Conservation (phyloP, 257 asterid genomes). For the Fraxinus americana region DNA sequence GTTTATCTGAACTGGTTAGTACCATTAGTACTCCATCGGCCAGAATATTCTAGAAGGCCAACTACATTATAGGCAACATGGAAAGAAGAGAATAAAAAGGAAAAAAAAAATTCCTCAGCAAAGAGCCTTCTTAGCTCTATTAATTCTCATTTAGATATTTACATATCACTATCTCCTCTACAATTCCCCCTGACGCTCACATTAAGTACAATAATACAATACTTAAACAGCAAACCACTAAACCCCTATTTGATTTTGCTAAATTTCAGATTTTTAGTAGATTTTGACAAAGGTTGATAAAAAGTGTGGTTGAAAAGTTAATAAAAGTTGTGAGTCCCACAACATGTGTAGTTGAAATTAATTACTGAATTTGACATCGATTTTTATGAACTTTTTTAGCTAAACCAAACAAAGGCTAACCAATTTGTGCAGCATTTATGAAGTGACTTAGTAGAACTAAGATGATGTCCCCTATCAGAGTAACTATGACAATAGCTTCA, state of each 20-base stretch:
- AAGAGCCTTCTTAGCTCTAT: constrained; percentile 11
- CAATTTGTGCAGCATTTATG: neutral
- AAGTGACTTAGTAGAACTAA: neutral
- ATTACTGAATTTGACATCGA: too few species aligned
- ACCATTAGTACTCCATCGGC: neutral
- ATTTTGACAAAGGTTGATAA: too few species aligned
- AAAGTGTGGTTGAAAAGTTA: too few species aligned
- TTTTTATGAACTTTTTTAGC: too few species aligned
- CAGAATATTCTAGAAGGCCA: constrained; percentile 1
- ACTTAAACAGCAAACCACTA: neutral
- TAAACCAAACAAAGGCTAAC: too few species aligned
- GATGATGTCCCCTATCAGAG: constrained; percentile 36
- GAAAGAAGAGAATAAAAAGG: constrained; percentile 9
- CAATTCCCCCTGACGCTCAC: neutral
- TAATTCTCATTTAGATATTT: too few species aligned
- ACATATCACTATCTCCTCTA: neutral
- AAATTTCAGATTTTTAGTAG: too few species aligned
- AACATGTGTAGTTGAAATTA: too few species aligned
- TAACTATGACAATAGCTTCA: constrained; percentile 55
- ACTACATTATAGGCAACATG: constrained; percentile 20
- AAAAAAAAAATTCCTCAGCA: constrained; percentile 16
- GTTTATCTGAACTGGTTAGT: neutral
- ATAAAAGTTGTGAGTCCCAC: too few species aligned
- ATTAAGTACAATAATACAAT: too few species aligned
- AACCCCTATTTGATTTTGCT: too few species aligned